A percentile compares a stretch with the other conserved stretches of the same genome.
These are phyloP conservation scores for Flammula alnicola DNA, from an alignment of 1,284 basidiomycete species.

Conservation along the genomic window DNA sequence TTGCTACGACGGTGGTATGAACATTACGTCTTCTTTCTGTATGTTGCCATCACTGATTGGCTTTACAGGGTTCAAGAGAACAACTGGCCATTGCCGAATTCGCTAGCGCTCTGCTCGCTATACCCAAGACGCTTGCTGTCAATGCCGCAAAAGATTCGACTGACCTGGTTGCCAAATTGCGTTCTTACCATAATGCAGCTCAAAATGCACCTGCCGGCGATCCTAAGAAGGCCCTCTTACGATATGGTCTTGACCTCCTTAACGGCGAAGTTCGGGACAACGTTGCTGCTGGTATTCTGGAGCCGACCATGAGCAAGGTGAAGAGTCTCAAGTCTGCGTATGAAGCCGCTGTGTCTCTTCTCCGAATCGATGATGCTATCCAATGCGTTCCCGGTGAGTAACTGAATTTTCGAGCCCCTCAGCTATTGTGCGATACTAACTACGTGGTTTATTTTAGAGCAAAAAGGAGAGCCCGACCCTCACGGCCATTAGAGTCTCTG, in stretches of 20 bases:
- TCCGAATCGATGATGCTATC: conserved; percentile 96
- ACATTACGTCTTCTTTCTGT: conserved; percentile 2
- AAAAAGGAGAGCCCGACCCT: conserved; percentile 71
- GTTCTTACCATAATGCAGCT: conserved; percentile 97
- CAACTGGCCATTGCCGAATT: conserved; percentile 99
- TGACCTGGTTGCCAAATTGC: conserved; percentile 95
- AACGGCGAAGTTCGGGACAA: conserved; percentile 97
- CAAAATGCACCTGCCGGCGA: conserved; percentile 91
- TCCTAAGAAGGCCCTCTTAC: conserved; percentile 93
- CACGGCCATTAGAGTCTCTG: conserved; percentile 47
- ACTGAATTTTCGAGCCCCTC: conserved; percentile 7
- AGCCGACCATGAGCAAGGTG: conserved; percentile 97
- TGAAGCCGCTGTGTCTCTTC: conserved; percentile 93
- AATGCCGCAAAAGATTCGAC: conserved; percentile 99
- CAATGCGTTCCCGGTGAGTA: conserved; percentile 80
- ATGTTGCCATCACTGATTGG: conserved; percentile 8
- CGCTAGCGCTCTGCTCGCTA: conserved; percentile 89
- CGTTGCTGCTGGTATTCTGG: conserved; percentile 90
- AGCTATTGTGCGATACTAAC: conserved; percentile 27
- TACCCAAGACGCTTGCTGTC: conserved; percentile 96
- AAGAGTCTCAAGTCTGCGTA: conserved; percentile 96
- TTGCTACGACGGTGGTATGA: conserved; percentile 93
- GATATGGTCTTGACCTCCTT: conserved; percentile 94
- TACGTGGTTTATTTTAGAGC: conserved; percentile 51
- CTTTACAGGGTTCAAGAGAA: conserved; percentile 87